Evolutionary conservation across 805 yeast species (phyloP).

Genomic region (Lachancea fermentati): DNA sequence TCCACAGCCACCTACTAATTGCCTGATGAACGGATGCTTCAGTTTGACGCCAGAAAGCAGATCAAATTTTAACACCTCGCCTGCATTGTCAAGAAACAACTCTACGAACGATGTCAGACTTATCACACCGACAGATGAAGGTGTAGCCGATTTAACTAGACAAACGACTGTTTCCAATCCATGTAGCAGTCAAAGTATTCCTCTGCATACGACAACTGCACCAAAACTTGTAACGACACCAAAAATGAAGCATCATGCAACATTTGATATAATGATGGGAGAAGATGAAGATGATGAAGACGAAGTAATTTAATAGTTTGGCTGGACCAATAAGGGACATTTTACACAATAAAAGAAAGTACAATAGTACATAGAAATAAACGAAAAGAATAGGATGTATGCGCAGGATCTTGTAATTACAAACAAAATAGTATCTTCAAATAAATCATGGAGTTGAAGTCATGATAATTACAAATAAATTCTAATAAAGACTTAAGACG

Average conservation of each 20-base stretch:
- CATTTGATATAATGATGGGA: neutral
- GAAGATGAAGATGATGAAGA: neutral
- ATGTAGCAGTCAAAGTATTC: too few species aligned
- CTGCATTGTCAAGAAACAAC: slow-evolving; percentile 22
- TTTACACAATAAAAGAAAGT: too few species aligned
- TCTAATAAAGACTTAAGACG: neutral
- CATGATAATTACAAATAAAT: slow-evolving; percentile 3
- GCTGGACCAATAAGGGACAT: too few species aligned
- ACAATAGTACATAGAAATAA: too few species aligned
- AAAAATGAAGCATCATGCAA: neutral
- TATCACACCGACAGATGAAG: neutral
- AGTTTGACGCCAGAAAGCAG: slow-evolving; percentile 29
- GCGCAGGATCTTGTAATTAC: too few species aligned
- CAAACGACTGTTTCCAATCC: neutral
- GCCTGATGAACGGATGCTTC: slow-evolving; percentile 31
- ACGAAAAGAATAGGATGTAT: too few species aligned
- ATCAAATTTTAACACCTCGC: slow-evolving; percentile 27
- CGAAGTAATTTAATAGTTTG: neutral
- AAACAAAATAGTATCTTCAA: too few species aligned
- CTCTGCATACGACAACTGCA: too few species aligned
- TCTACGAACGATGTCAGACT: slow-evolving; percentile 10
- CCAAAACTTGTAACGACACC: neutral
- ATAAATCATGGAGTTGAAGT: slow-evolving; percentile 11
- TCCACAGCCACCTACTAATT: slow-evolving; percentile 26
- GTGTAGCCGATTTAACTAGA: slow-evolving; percentile 3